Percentiles rank a stretch among this genome's conserved stretches.
These are phyloP conservation scores for Cryptosporidium baileyi DNA, from an alignment of 169 alveolate species.

Conservation along the genomic window DNA sequence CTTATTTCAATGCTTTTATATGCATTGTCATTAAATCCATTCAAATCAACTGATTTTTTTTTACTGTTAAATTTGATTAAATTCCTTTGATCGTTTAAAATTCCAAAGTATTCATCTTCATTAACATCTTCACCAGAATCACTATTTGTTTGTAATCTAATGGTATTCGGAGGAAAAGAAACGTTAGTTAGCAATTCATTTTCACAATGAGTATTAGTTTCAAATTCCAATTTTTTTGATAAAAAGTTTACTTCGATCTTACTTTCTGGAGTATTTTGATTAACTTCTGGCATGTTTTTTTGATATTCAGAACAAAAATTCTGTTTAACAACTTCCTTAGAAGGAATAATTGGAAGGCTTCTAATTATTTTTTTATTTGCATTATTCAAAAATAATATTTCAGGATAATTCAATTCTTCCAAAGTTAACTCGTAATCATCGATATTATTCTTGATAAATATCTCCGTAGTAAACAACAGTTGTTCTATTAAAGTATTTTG, in stretches of 20 bases:
- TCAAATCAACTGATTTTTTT: neutral
- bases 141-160: constrained; percentile 26
- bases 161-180: constrained; percentile 53
- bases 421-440: constrained; percentile 26
- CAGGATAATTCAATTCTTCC: constrained; percentile 49
- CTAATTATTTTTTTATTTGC: constrained; percentile 4
- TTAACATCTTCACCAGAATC: constrained; percentile 11
- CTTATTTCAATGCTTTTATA: neutral
- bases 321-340: neutral
- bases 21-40: neutral
- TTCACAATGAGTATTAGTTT: neutral
- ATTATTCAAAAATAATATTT: neutral
- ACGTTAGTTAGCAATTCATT: constrained; percentile 26
- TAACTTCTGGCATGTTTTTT: neutral
- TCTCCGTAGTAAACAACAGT: neutral
- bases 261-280: no score
- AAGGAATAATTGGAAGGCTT: neutral
- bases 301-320: neutral
- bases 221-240: neutral
- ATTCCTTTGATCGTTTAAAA: neutral
- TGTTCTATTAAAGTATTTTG: constrained; percentile 34
- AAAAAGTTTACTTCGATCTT: neutral
- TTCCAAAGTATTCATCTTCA: constrained; percentile 42
- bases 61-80: neutral
- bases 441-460: constrained; percentile 12